Percentiles rank a stretch among this genome's conserved stretches.
phyloP scores from a whole-genome alignment of 345 rosid genomes.

The Gossypioides kirkii region DNA sequence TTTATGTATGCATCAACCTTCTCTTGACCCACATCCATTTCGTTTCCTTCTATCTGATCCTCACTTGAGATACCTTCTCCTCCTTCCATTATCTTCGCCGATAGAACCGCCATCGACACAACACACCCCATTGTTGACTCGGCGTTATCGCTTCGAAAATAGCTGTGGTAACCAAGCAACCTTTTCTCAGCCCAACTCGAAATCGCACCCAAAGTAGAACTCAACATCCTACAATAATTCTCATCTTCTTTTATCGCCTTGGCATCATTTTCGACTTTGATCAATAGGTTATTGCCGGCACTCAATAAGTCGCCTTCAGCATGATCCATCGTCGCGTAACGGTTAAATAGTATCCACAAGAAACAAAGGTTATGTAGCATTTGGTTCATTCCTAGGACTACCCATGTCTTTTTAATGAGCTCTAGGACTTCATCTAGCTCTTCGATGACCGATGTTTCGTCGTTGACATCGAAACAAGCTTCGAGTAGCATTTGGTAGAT shows the following conservation, averaged over 20 bases:
- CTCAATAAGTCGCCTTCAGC: constrained; percentile 72
- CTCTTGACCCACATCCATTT: constrained; percentile 45
- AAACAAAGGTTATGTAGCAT: constrained; percentile 77
- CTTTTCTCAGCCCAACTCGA: constrained; percentile 81
- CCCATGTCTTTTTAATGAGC: constrained; percentile 90
- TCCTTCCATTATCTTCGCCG: constrained; percentile 52
- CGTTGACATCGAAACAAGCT: constrained; percentile 78
- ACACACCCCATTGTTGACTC: constrained; percentile 59
- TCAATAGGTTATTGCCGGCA: constrained; percentile 60
- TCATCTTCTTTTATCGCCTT: constrained; percentile 62
- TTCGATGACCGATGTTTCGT: constrained; percentile 63
- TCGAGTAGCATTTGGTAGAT: constrained; percentile 69
- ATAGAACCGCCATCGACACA: constrained; percentile 58
- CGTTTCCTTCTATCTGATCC: constrained; percentile 48
- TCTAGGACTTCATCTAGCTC: constrained; percentile 88
- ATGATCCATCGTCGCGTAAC: constrained; percentile 66
- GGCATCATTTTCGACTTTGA: constrained; percentile 67
- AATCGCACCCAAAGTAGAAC: constrained; percentile 52
- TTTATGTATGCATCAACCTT: constrained; percentile 79
- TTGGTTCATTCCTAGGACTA: constrained; percentile 68
- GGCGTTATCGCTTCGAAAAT: constrained; percentile 53
- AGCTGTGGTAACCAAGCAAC: constrained; percentile 72
- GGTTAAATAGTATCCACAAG: constrained; percentile 80
- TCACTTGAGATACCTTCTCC: constrained; percentile 60
- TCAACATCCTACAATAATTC: constrained; percentile 44